Evolutionary conservation across 75 land plant genomes (phyloP).

Genomic region (Selaginella moellendorffii): DNA sequence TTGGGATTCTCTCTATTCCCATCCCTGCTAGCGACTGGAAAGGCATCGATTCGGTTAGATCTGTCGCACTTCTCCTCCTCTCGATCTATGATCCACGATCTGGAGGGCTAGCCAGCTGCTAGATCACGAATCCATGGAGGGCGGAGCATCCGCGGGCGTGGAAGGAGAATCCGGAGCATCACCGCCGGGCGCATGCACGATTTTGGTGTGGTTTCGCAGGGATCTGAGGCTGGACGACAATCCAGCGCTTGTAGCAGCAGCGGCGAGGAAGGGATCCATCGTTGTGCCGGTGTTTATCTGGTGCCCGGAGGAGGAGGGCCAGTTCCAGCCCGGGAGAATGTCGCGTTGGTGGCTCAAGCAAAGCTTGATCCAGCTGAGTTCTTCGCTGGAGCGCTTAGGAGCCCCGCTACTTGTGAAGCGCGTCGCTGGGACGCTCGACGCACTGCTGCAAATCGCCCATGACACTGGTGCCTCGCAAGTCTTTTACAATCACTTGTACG

Average conservation of each 20-base stretch:
- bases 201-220: conserved; percentile 95
- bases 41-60: no score
- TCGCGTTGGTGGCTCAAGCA: conserved; percentile 95
- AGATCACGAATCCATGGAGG: no score
- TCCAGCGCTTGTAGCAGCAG: conserved; percentile 38
- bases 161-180: no score
- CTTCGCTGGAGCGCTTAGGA: conserved; percentile 50
- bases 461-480: conserved; percentile 48
- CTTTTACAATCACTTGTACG: conserved; percentile 70
- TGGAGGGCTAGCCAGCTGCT: no score
- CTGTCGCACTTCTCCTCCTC: no score
- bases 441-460: conserved; percentile 37
- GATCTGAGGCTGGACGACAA: conserved; percentile 93
- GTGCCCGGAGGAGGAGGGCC: conserved; percentile 72
- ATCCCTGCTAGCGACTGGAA: no score
- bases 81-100: no score
- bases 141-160: no score
- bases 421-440: conserved; percentile 32
- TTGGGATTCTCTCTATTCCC: no score
- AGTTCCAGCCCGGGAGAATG: conserved; percentile 71
- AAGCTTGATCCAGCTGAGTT: conserved; percentile 44
- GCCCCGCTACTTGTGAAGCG: conserved; percentile 37
- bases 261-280: conserved; percentile 51
- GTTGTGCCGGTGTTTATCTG: conserved; percentile 67
- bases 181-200: no score